Evolutionary conservation across 345 rosid species (phyloP).

Genomic region (Cardamine chenopodiifolia): DNA sequence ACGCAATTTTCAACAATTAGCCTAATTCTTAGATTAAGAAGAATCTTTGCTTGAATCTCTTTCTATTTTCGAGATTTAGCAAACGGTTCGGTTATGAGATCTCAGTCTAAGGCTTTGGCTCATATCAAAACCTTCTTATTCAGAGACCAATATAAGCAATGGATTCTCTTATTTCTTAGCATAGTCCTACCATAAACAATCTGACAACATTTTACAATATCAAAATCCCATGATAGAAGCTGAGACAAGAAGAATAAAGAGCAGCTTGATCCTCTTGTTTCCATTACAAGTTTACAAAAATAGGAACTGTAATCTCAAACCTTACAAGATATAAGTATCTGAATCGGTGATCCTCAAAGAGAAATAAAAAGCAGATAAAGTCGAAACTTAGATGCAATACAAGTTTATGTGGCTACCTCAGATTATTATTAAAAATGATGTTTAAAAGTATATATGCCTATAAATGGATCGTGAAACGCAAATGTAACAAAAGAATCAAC

Average conservation of each 20-base stretch:
- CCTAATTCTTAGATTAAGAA: too few relatives aligned
- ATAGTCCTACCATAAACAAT: background rate
- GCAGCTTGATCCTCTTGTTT: slow-evolving; percentile 5
- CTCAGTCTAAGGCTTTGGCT: too few relatives aligned
- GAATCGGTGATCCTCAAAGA: background rate
- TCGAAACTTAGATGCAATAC: background rate
- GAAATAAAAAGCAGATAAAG: background rate
- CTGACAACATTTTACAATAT: background rate
- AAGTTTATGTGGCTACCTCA: slow-evolving; percentile 5
- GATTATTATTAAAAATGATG: background rate
- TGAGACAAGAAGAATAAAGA: background rate
- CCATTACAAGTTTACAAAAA: slow-evolving; percentile 25
- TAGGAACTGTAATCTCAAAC: slow-evolving; percentile 12
- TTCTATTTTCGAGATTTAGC: too few relatives aligned
- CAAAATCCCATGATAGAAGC: background rate
- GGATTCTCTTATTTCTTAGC: too few relatives aligned
- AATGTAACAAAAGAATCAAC: slow-evolving; percentile 39
- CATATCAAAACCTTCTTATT: background rate
- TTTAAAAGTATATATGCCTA: slow-evolving; percentile 23
- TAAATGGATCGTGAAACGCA: slow-evolving; percentile 13
- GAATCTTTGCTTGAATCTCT: too few relatives aligned
- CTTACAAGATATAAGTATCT: slow-evolving; percentile 18
- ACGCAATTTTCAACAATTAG: too few relatives aligned
- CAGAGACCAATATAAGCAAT: background rate
- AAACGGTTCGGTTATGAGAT: too few relatives aligned